Percentiles rank a stretch among this genome's conserved stretches.
phyloP scores from a whole-genome alignment of 2,329 filamentous ascomycete genomes.

The Waltergamsia citrina region DNA sequence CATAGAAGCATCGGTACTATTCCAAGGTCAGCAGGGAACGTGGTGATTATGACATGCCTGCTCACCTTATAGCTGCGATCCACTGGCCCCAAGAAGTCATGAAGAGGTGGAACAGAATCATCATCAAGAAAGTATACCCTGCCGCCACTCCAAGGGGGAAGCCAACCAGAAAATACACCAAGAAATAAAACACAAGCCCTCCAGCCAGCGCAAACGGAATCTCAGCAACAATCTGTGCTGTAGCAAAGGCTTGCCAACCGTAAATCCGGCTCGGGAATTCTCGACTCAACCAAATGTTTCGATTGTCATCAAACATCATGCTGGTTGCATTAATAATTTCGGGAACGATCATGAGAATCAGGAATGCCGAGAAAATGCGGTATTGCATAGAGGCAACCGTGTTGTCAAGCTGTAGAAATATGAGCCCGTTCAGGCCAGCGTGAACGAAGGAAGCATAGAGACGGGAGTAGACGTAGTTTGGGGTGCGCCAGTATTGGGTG shows the following conservation, averaged over 20 bases:
- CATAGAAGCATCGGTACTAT: slow-evolving; percentile 35
- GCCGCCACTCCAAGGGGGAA: slow-evolving; percentile 52
- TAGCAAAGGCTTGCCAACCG: slow-evolving; percentile 49
- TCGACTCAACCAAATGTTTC: slow-evolving; percentile 47
- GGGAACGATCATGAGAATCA: slow-evolving; percentile 53
- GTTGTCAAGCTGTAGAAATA: slow-evolving; percentile 49
- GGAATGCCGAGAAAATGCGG: slow-evolving; percentile 50
- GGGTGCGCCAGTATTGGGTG: slow-evolving; percentile 54
- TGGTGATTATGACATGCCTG: slow-evolving; percentile 65
- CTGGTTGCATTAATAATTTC: slow-evolving; percentile 50
- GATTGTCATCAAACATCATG: slow-evolving; percentile 45
- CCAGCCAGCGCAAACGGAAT: slow-evolving; percentile 30
- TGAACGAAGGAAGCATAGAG: slow-evolving; percentile 43
- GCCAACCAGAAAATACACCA: slow-evolving; percentile 63
- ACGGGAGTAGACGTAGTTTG: slow-evolving; percentile 58
- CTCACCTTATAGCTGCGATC: slow-evolving; percentile 65
- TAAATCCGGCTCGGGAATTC: slow-evolving; percentile 55
- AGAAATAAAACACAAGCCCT: slow-evolving; percentile 45
- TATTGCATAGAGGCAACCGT: slow-evolving; percentile 41
- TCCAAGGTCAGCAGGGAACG: slow-evolving; percentile 67
- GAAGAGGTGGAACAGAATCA: slow-evolving; percentile 64
- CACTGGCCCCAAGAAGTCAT: slow-evolving; percentile 55
- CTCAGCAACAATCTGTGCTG: slow-evolving; percentile 38
- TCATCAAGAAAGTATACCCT: slow-evolving; percentile 57
- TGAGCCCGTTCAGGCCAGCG: slow-evolving; percentile 51